These are phyloP conservation scores for Penstemon barbatus DNA, from an alignment of 257 asterid genomes.

Conservation along the genomic window DNA sequence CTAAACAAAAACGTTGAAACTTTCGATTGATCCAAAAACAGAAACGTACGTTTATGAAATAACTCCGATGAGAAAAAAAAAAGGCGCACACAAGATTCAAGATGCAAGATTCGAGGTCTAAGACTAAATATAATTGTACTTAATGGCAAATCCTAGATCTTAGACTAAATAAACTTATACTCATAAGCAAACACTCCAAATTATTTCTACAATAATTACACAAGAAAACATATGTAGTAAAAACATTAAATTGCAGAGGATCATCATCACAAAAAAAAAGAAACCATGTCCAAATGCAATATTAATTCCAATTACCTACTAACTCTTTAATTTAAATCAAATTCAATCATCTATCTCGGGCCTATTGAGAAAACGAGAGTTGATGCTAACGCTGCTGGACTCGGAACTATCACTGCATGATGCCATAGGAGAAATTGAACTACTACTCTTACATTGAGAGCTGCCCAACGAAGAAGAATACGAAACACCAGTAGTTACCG, in stretches of 20 bases:
- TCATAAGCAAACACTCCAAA: not conserved
- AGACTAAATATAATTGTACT: no score
- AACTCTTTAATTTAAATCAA: slow-evolving; percentile 2
- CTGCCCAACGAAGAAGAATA: slow-evolving; percentile 34
- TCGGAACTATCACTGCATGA: slow-evolving; percentile 54
- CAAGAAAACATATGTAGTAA: slow-evolving; percentile 30
- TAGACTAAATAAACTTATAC: not conserved
- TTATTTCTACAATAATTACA: slow-evolving; percentile 17
- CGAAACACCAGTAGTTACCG: slow-evolving; percentile 31
- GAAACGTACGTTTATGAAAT: not conserved
- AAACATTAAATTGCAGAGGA: slow-evolving; percentile 57
- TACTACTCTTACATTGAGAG: slow-evolving; percentile 28
- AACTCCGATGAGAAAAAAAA: no score
- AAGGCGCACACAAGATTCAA: no score
- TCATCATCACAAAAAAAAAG: slow-evolving; percentile 40
- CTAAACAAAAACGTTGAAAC: no score
- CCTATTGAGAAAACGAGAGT: slow-evolving; percentile 33
- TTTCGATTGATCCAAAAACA: no score
- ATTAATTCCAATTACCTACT: slow-evolving; percentile 13
- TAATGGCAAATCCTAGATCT: not conserved
- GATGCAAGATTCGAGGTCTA: no score
- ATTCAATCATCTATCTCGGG: slow-evolving; percentile 26
- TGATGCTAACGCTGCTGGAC: slow-evolving; percentile 41
- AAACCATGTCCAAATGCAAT: slow-evolving; percentile 65
- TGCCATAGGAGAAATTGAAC: slow-evolving; percentile 49